Percentiles rank a stretch among this genome's conserved stretches.
Conservation (phyloP, 192 early-diverging fungal species). For the Coemansia umbellata region DNA sequence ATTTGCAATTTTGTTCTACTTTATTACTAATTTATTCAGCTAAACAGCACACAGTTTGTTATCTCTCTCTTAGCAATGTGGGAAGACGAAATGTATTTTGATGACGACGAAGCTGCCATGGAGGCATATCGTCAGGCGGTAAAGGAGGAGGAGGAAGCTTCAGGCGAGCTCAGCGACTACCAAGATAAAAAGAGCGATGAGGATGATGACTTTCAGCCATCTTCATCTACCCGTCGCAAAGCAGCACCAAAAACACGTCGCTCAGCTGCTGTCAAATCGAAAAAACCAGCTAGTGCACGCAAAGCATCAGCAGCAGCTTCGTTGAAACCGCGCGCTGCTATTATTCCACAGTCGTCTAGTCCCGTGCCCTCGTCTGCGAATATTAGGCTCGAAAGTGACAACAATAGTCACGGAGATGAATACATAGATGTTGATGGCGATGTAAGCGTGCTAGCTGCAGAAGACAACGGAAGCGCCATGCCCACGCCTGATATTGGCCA, state of each 20-base stretch:
- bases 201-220: slow-evolving; percentile 39
- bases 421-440: slow-evolving; percentile 26
- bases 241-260: slow-evolving; percentile 3
- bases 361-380: slow-evolving; percentile 5
- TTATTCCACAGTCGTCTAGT: slow-evolving; percentile 6
- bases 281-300: neutral
- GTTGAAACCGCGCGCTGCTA: slow-evolving; percentile 15
- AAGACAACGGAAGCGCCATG: slow-evolving; percentile 12
- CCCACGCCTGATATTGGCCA: slow-evolving; percentile 40
- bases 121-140: slow-evolving; percentile 36
- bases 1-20: neutral
- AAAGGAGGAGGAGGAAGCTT: neutral
- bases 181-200: neutral
- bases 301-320: slow-evolving; percentile 6
- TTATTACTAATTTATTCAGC: neutral
- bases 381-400: neutral
- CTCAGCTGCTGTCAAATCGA: neutral
- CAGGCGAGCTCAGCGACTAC: slow-evolving; percentile 7
- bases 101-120: slow-evolving; percentile 50
- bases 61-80: slow-evolving; percentile 31
- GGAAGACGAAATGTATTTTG: slow-evolving; percentile 41
- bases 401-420: neutral
- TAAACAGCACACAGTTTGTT: too few species aligned
- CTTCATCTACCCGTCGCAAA: neutral
- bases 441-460: neutral